Conservation (phyloP, 2,329 filamentous ascomycete genomes). For the Aureobasidium sp. region DNA sequence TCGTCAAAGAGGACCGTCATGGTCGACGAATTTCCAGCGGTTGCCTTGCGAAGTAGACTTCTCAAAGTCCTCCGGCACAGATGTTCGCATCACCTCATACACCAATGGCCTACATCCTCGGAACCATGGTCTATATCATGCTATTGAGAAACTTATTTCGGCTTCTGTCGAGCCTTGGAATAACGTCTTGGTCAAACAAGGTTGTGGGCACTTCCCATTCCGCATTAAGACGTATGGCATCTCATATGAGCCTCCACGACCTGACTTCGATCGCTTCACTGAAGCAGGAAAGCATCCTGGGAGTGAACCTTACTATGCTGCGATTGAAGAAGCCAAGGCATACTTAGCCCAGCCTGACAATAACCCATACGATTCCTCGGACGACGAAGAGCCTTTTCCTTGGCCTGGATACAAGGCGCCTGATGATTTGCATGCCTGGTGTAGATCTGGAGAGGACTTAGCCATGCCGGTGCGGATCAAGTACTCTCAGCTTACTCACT, state of each 20-base stretch:
- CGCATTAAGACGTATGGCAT: conserved; percentile 8
- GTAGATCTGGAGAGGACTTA: background rate
- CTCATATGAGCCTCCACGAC: background rate
- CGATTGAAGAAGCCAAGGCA: background rate
- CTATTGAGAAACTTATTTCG: conserved; percentile 17
- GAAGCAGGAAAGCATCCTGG: background rate
- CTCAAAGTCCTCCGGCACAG: background rate
- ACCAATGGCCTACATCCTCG: conserved; percentile 16
- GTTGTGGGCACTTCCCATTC: background rate
- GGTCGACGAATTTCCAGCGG: conserved; percentile 9
- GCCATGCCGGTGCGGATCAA: background rate
- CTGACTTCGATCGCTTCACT: background rate
- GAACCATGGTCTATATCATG: background rate
- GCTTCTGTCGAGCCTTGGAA: conserved; percentile 15
- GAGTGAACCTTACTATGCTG: background rate
- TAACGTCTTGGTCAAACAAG: conserved; percentile 4
- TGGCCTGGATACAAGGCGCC: background rate
- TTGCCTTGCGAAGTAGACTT: conserved; percentile 17
- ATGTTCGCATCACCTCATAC: conserved; percentile 16
- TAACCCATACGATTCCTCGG: background rate
- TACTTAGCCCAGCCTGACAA: background rate
- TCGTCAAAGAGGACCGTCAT: background rate
- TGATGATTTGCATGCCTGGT: background rate
- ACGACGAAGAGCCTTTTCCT: background rate
- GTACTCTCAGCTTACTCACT: background rate